Evolutionary conservation across 2,329 filamentous ascomycete species (phyloP).

Genomic region (Aspergillus glaucus): DNA sequence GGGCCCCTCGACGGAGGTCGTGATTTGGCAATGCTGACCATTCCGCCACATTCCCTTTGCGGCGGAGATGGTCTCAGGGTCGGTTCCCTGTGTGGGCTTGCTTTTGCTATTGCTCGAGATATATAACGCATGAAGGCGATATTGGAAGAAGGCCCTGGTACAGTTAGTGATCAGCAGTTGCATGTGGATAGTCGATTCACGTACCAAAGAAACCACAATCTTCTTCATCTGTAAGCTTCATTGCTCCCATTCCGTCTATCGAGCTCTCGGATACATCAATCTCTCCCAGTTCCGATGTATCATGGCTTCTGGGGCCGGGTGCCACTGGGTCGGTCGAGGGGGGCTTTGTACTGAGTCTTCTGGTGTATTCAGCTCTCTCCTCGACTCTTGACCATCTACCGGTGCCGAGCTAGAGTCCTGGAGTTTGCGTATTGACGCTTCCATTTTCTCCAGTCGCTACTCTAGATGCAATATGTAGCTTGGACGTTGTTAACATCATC

Average conservation of each 20-base stretch:
- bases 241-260: conserved; percentile 32
- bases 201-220: conserved; percentile 33
- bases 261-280: conserved; percentile 14
- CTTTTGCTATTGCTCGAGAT: conserved; percentile 10
- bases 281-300: not conserved
- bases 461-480: too few relatives aligned
- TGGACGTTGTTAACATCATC: too few relatives aligned
- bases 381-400: conserved; percentile 22
- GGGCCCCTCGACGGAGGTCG: conserved; percentile 9
- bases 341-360: not conserved
- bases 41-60: not conserved
- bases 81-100: conserved; percentile 5
- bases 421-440: not conserved
- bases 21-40: conserved; percentile 15
- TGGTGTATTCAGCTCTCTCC: conserved; percentile 14
- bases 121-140: conserved; percentile 20
- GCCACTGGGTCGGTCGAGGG: conserved; percentile 8
- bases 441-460: too few relatives aligned
- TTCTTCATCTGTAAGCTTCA: conserved; percentile 32
- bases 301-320: not conserved
- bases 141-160: conserved; percentile 18
- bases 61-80: conserved; percentile 1
- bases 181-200: not conserved
- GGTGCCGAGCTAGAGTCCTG: conserved; percentile 17
- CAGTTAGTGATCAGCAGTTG: not conserved